A percentile compares a stretch with the other conserved stretches of the same genome.
These are phyloP conservation scores for Phytophthora idaei DNA, from an alignment of 352 stramenopile genomes.

Conservation along the genomic window DNA sequence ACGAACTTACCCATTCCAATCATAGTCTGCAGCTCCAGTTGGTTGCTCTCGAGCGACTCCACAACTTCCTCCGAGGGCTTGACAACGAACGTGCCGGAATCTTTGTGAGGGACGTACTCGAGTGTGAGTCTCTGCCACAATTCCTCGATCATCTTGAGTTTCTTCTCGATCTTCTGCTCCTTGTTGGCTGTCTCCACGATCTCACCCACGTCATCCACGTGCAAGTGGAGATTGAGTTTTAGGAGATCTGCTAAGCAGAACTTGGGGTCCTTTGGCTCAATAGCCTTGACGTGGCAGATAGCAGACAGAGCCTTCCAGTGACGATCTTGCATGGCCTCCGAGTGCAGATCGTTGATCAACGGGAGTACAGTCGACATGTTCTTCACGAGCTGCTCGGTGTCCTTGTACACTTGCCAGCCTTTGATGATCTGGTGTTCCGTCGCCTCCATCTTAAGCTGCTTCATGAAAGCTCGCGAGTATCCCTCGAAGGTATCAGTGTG, in stretches of 20 bases:
- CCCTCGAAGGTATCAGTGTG: constrained; percentile 83
- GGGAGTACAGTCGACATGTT: constrained; percentile 87
- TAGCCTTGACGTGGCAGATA: constrained; percentile 89
- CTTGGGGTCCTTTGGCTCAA: constrained; percentile 83
- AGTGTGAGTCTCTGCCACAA: constrained; percentile 82
- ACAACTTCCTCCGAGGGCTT: constrained; percentile 88
- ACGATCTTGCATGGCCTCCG: constrained; percentile 92
- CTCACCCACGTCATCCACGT: constrained; percentile 87
- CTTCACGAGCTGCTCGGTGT: constrained; percentile 87
- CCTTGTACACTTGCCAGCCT: constrained; percentile 88
- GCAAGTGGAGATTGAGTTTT: constrained; percentile 81
- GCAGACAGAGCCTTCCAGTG: constrained; percentile 92
- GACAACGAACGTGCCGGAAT: constrained; percentile 85
- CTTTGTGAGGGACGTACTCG: constrained; percentile 89
- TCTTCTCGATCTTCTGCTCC: constrained; percentile 92
- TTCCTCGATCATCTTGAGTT: constrained; percentile 89
- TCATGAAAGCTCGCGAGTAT: constrained; percentile 83
- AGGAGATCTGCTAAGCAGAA: constrained; percentile 85
- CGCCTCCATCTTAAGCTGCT: constrained; percentile 85
- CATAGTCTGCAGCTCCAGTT: constrained; percentile 90
- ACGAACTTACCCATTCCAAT: constrained; percentile 92
- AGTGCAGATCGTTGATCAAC: constrained; percentile 96
- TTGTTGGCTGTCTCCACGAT: constrained; percentile 91
- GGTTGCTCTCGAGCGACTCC: constrained; percentile 86
- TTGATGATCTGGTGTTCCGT: constrained; percentile 88